A percentile compares a stretch with the other conserved stretches of the same genome.
Evolutionary conservation across 768 basidiomycete genomes (phyloP).

Genomic region (Fomitopsis serialis): DNA sequence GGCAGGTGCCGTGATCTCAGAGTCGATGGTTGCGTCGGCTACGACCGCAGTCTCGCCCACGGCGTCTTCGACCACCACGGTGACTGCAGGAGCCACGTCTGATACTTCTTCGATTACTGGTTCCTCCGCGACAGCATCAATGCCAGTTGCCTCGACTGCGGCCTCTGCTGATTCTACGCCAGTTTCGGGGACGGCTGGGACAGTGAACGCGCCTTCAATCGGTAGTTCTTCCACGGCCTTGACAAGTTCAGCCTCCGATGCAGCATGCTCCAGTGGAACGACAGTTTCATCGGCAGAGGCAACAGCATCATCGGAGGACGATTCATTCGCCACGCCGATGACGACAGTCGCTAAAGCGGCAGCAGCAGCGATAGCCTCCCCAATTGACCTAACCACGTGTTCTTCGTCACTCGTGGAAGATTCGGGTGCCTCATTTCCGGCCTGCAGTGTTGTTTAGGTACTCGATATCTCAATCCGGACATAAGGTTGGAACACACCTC

Average conservation of each 20-base stretch:
- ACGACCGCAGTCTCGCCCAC: neutral
- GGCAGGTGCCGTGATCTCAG: neutral
- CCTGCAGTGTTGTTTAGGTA: neutral
- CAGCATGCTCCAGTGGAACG: neutral
- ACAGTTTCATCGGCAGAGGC: neutral
- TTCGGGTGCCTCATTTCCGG: neutral
- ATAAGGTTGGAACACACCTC: neutral
- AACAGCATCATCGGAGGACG: neutral
- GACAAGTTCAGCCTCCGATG: neutral
- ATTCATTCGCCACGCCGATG: neutral
- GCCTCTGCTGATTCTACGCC: neutral
- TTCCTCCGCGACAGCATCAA: neutral
- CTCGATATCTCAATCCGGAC: no score
- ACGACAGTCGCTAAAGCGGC: neutral
- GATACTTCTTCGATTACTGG: neutral
- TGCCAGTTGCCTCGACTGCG: slow-evolving; percentile 2
- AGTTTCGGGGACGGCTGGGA: neutral
- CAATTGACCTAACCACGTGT: neutral
- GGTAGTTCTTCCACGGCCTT: neutral
- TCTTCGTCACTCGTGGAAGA: neutral
- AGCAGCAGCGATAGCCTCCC: neutral
- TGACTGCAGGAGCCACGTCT: neutral
- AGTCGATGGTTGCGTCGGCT: neutral
- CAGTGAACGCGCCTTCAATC: neutral
- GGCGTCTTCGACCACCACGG: neutral